Evolutionary conservation across 768 basidiomycete genomes (phyloP), one percentile per base, ranked within the genome.

Genomic region (Rickenella mellea): DNA sequence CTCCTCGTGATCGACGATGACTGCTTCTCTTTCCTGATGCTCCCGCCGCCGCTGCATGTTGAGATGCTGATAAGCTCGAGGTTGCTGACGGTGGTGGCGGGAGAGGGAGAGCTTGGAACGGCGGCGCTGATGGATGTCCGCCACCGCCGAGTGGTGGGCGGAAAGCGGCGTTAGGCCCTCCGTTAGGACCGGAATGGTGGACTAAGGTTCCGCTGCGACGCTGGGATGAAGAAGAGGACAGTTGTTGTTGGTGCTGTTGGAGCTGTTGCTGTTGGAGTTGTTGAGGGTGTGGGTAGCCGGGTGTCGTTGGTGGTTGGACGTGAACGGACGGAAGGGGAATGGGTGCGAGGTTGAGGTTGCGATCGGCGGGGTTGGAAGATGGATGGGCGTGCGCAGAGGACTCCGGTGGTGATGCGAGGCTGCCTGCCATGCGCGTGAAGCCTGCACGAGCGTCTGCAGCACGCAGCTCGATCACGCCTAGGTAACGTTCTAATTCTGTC

Each of bases 381-480:
- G 32, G 40, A 6, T 27, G 42, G 21, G 30, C 32, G 21, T 38
- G 47, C 42, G 14, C 46, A n/a, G n/a, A n/a, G n/a, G n/a, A 40
- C 51, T 31, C 40, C 49, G 51, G 15, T 53, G 53, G 15, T 55
- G 58, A 35, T 0, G 59, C 50, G 24, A 66, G 55, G 19, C 68
- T 64, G 47, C 73, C 61, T 26, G 77, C 59, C 47, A 73, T 60
- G 11, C 71, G 62, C 2, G 60, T 41, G 48, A 74, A 78, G 1
- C 64, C 64, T 0, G 59, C 57, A 20, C 78, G 66, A 2, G 73
- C 74, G 32, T 82, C 78, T 0, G 65, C 55, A 1, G 66, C 62
- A 22, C 69, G 64, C 25, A 64, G 28, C 30, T 79, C 76, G 46
- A 75, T 43, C 39, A 58, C 50, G 17, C 49, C 48, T 37, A 81